phyloP scores from a whole-genome alignment of 805 yeast species.

The Scheffersomyces stipitis region DNA sequence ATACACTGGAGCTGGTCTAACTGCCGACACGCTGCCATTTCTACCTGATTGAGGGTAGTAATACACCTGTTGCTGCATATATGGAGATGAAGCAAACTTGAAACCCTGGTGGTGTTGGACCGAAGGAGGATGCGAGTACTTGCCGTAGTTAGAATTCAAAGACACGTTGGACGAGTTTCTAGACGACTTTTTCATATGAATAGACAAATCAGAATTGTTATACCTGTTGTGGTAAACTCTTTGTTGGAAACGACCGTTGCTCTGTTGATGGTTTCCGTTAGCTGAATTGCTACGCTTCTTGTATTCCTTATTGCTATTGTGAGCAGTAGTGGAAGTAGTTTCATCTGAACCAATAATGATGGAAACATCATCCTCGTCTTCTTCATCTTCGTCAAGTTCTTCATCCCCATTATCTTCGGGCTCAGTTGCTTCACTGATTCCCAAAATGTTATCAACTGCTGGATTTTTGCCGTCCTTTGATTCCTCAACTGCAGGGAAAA shows the following conservation, averaged over 20 bases:
- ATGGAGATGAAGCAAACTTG: slow-evolving; percentile 7
- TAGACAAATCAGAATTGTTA: slow-evolving; percentile 22
- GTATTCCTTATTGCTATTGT: slow-evolving; percentile 10
- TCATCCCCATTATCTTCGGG: slow-evolving; percentile 18
- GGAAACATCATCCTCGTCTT: slow-evolving; percentile 38
- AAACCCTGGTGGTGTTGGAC: not conserved
- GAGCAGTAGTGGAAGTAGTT: slow-evolving; percentile 20
- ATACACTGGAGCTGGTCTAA: slow-evolving; percentile 4
- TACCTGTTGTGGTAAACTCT: slow-evolving; percentile 13
- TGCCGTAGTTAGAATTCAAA: slow-evolving; percentile 11
- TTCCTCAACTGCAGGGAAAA: not conserved
- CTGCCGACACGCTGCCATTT: slow-evolving; percentile 6
- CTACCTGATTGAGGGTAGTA: slow-evolving; percentile 6
- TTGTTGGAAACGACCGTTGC: slow-evolving; percentile 16
- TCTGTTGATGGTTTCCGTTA: slow-evolving; percentile 4
- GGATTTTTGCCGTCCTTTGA: not conserved
- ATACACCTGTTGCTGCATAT: slow-evolving; percentile 9
- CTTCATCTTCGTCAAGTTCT: slow-evolving; percentile 30
- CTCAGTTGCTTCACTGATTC: slow-evolving; percentile 8
- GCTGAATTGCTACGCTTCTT: not conserved
- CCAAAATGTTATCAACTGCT: slow-evolving; percentile 1
- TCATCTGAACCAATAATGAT: slow-evolving; percentile 39
- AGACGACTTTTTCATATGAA: slow-evolving; percentile 14
- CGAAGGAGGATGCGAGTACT: slow-evolving; percentile 10
- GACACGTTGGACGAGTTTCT: slow-evolving; percentile 19